Conservation (phyloP, 768 basidiomycete genomes). For the Auricularia auricula-judae region DNA sequence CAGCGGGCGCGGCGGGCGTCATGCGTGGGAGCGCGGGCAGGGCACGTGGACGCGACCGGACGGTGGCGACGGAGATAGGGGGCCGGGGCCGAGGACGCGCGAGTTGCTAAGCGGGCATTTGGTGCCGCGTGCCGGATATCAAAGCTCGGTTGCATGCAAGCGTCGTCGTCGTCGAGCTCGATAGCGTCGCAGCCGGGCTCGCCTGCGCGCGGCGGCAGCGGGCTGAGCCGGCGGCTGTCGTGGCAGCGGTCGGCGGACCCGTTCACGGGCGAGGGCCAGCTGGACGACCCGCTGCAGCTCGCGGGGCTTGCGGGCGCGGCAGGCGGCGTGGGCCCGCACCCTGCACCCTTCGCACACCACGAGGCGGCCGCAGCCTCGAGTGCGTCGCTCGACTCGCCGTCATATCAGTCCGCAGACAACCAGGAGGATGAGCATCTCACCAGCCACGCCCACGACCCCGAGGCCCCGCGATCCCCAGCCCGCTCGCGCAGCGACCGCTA, state of each 20-base stretch:
- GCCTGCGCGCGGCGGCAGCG: neutral
- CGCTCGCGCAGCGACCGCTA: neutral
- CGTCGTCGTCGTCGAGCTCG: constrained; percentile 1
- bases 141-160: neutral
- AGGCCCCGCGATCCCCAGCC: neutral
- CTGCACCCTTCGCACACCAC: neutral
- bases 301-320: neutral
- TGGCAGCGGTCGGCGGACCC: neutral
- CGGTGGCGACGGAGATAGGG: too few relatives aligned
- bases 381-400: neutral
- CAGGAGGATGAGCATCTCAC: neutral
- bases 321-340: neutral
- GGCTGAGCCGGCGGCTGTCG: neutral
- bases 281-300: neutral
- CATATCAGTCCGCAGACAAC: neutral
- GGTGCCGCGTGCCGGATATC: neutral
- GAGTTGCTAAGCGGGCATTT: neutral
- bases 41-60: neutral
- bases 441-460: neutral
- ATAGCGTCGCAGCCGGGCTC: neutral
- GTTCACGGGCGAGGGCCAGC: neutral
- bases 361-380: neutral
- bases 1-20: neutral
- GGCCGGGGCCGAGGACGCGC: too few relatives aligned
- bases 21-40: neutral